Base-by-base conservation (phyloP, 1,139 yeast genomes). In the Trichomonascaceae sp. region DNA sequence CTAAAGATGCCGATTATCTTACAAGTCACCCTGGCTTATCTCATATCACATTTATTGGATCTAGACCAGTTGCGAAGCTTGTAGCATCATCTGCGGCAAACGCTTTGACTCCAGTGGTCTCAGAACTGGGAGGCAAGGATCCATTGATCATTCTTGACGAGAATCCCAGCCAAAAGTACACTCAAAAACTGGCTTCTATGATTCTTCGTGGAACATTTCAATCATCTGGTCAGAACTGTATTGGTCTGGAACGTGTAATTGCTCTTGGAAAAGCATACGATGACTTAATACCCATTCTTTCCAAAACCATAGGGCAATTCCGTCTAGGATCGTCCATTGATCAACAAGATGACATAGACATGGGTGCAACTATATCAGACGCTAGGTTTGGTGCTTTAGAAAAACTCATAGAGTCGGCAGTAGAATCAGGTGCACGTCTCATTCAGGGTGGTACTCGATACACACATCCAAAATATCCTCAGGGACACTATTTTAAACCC, bases 221-320 rank as follows among this genome's bases (percentile, higher is more conserved):
- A 71, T 87, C 96, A 55, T 88, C 96, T 0, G 99, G 99, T 9
- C 99, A 93, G 69, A 93, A 93, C 68, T 93, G 99, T 73, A 93
- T 93, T 66, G 98, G 99, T 47, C 87, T 93, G 55, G 99, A 93
- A 71, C 78, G 99, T 59, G 96, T 93, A 2, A 85, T 93, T 58
- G 89, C 90, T 48, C 75, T 84, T 53, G 86, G 84, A 2, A 74
- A 75, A 49, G 80, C 82, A 41, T 91, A 93, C 69, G 84, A 82
- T 32, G 65, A 71, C 47, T 72, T 93, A 47, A 83, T 84, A 1
- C 71, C 75, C 0, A 79, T 82, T 10, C 73, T 93, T 48, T 64
- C 78, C 1, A 70, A 74, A 43, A 77, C 95, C 56, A 81, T 93
- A 38, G 75, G 78, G 8, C 66, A 73, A 41, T 71, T 93, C 53